phyloP scores from a whole-genome alignment of 306 rosid genomes.

The Abrus pulchellus region DNA sequence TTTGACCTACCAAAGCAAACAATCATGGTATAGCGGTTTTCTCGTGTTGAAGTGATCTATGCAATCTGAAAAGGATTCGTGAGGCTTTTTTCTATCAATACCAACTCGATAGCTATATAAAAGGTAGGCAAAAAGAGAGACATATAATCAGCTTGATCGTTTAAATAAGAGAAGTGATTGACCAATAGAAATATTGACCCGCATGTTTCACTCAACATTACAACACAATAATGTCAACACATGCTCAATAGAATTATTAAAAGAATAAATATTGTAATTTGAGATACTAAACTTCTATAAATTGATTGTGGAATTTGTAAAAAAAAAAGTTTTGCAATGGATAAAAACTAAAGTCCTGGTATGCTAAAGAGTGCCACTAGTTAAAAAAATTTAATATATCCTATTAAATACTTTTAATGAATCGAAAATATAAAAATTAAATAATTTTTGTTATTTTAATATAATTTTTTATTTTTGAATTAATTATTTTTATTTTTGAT shows the following conservation, averaged over 20 bases:
- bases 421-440: too few relatives aligned
- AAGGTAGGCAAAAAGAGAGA: conserved; percentile 52
- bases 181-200: conserved; percentile 4
- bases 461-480: too few relatives aligned
- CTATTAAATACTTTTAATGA: too few relatives aligned
- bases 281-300: background rate
- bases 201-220: background rate
- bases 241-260: background rate
- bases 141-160: background rate
- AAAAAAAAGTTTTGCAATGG: background rate
- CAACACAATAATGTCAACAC: conserved; percentile 11
- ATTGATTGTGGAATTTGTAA: background rate
- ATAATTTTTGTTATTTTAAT: background rate
- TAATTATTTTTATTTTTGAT: too few relatives aligned
- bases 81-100: conserved; percentile 34
- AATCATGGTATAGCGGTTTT: conserved; percentile 43
- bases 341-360: conserved; percentile 26
- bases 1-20: conserved; percentile 50
- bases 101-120: conserved; percentile 45
- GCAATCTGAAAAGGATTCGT: conserved; percentile 39
- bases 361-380: too few relatives aligned
- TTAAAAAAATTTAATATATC: too few relatives aligned
- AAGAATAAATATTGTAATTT: background rate
- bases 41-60: conserved; percentile 34
- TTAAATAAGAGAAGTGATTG: conserved; percentile 28